These are phyloP conservation scores for Prototheca cutis DNA, from an alignment of 163 green algal species.

Conservation along the genomic window DNA sequence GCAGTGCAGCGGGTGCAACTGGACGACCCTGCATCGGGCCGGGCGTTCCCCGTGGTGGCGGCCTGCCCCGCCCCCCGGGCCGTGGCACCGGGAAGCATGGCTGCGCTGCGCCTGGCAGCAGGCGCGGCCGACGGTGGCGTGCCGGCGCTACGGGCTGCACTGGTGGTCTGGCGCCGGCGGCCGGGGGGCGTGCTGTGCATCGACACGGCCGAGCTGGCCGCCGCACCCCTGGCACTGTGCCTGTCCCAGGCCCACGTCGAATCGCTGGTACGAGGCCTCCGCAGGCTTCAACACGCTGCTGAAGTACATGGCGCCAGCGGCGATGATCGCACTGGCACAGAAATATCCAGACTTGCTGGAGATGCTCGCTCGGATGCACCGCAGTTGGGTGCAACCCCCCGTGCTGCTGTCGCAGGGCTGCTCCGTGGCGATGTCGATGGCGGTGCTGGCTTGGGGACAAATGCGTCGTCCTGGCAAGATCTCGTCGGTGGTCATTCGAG, in stretches of 20 bases:
- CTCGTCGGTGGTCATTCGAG: no score
- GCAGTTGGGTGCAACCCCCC: not conserved
- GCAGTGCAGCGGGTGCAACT: conserved; percentile 27
- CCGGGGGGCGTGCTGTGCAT: conserved; percentile 47
- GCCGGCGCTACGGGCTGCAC: not conserved
- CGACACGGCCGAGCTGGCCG: conserved; percentile 33
- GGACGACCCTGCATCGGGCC: conserved; percentile 37
- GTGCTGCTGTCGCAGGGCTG: no score
- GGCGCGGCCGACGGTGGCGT: not conserved
- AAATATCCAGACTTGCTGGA: conserved; percentile 6
- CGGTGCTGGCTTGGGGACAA: no score
- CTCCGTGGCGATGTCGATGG: no score
- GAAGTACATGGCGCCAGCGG: no score
- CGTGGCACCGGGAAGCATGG: not conserved
- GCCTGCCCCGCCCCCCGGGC: conserved; percentile 20
- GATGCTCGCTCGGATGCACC: not conserved
- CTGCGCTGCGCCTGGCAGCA: conserved; percentile 27
- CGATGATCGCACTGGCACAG: no score
- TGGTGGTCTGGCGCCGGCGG: conserved; percentile 2
- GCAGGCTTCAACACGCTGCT: no score
- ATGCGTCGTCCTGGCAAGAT: no score
- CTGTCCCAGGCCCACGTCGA: conserved; percentile 40
- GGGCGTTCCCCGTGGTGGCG: conserved; percentile 28
- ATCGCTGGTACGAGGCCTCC: no score
- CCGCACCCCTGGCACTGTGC: conserved; percentile 33